phyloP scores from a whole-genome alignment of 2,329 filamentous ascomycete species.

The Botryotinia narcissicola region DNA sequence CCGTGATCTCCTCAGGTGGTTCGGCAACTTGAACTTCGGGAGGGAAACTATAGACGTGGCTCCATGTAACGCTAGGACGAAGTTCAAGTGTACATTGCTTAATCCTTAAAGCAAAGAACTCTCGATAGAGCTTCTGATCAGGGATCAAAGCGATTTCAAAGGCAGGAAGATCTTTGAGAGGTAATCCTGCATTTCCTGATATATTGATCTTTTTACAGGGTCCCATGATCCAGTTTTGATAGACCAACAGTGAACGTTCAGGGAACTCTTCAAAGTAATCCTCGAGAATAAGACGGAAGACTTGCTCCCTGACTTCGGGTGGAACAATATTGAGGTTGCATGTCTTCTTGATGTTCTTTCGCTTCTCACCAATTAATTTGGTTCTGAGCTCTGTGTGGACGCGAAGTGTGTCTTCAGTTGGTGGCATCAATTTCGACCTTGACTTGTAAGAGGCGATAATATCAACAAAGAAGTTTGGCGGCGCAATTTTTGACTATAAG shows the following conservation, averaged over 20 bases:
- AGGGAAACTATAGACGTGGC: not conserved
- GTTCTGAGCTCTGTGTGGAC: not conserved
- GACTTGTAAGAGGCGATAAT: not conserved
- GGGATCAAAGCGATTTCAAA: slow-evolving; percentile 8
- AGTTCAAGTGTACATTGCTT: not conserved
- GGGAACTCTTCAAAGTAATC: not conserved
- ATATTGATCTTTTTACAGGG: not conserved
- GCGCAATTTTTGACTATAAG: not conserved
- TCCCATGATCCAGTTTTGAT: not conserved
- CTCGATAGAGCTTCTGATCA: not conserved
- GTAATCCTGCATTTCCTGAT: not conserved
- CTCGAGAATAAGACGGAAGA: not conserved
- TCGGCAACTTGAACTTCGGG: not conserved
- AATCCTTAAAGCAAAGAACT: not conserved
- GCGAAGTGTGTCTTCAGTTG: not conserved
- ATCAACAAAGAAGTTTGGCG: not conserved
- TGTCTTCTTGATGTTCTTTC: not conserved
- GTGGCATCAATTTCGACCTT: not conserved
- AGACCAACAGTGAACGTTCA: not conserved
- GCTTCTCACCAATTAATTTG: not conserved
- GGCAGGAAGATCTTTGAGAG: not conserved
- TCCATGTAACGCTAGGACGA: not conserved
- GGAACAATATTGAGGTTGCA: not conserved
- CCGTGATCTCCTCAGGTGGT: not conserved
- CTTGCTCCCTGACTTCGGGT: not conserved